Evolutionary conservation across 2,329 filamentous ascomycete genomes (phyloP), one percentile per base, ranked within the genome.

Genomic region (Phialemoniopsis sp.): DNA sequence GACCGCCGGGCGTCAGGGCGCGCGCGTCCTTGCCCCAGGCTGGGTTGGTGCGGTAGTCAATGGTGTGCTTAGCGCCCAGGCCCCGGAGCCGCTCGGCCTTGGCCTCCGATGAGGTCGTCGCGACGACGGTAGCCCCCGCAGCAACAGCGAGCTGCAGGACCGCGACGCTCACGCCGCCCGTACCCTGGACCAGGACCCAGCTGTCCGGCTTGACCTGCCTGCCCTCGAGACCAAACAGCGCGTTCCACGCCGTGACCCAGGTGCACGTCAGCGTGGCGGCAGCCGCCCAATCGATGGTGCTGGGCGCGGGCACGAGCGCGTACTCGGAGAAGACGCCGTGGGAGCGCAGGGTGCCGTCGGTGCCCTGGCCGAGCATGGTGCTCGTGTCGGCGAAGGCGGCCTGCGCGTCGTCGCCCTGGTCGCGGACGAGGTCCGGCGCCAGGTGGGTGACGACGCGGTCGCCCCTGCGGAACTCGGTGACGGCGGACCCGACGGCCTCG

Each of bases 21-120:
- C 70, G 54, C 8, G 79, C 80, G 28, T 69, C 70, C 3, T 64
- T 56, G 16, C 80, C 76, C 81, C 82, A 85, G 3, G 30, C 68
- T 0, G 72, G 62, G 13, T 66, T 68, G 0, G 55, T 66, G 40
- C 70, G 73, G 56, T 85, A 85, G 59, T 85, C 83, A 54, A 85
- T 66, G 2, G 73, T 60, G 34, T 76, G 64, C 40, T 72, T 66
- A 1, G 77, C 81, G 5, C 82, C 80, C 8, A 82, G 64, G 19
- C 66, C 56, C 46, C 67, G 71, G 15, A 81, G 64, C 17, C 63
- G 64, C 34, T 70, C 54, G 0, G 70, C 69, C 55, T 82, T 82
- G 7, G 63, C 61, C 8, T 73, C 65, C 1, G 70, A 73, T 0
- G 73, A 79, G 0, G 76, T 80, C 0, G 78, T 83, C 1, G 80